Percentiles rank a stretch among this genome's conserved stretches.
Conservation (phyloP, 2,329 filamentous ascomycete species). For the Botrytis galanthina region DNA sequence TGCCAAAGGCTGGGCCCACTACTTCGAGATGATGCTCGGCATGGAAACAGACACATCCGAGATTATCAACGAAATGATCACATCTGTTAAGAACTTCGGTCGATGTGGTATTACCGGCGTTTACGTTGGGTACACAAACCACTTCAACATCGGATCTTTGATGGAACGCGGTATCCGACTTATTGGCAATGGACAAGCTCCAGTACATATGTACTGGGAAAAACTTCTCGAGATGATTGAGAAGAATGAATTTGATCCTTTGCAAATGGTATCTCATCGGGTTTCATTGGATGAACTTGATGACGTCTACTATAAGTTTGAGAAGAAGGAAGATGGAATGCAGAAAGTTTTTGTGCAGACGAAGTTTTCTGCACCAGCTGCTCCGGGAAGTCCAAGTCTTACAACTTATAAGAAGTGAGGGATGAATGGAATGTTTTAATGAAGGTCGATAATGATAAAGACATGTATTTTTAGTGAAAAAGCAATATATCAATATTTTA, state of each 20-base stretch:
- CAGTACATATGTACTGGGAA: conserved; percentile 82
- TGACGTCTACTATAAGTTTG: conserved; percentile 60
- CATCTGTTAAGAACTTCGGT: conserved; percentile 68
- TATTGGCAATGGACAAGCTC: conserved; percentile 64
- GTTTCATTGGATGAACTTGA: conserved; percentile 71
- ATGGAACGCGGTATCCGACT: conserved; percentile 87
- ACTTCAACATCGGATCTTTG: conserved; percentile 53
- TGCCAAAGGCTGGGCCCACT: conserved; percentile 59
- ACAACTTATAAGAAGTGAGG: conserved; percentile 8
- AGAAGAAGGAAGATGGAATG: conserved; percentile 63
- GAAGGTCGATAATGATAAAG: neutral
- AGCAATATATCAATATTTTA: neutral
- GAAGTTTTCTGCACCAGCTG: conserved; percentile 52
- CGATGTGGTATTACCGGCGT: conserved; percentile 75
- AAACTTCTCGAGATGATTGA: conserved; percentile 68
- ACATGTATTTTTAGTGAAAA: neutral
- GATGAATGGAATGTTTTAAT: neutral
- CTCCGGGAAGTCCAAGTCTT: conserved; percentile 46
- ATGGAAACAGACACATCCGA: conserved; percentile 83
- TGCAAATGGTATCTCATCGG: conserved; percentile 79
- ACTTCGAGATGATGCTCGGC: conserved; percentile 58
- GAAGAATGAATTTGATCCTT: conserved; percentile 66
- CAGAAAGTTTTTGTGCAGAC: conserved; percentile 75
- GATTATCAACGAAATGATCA: conserved; percentile 76
- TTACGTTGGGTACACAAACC: conserved; percentile 53